phyloP scores from a whole-genome alignment of 345 rosid genomes.

The Eutrema japonicum region DNA sequence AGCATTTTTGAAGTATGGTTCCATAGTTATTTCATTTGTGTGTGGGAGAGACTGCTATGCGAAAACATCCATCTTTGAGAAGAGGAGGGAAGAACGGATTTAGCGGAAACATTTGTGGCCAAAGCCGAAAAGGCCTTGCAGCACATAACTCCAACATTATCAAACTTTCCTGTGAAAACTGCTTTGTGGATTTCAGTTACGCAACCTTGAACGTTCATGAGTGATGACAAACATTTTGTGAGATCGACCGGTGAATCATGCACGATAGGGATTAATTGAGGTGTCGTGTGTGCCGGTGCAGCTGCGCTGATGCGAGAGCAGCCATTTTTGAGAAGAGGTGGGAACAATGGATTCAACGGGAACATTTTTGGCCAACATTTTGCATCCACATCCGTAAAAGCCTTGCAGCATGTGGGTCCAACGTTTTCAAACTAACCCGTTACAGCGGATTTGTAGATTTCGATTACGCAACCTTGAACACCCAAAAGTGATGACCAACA shows the following conservation, averaged over 20 bases:
- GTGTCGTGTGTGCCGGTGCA: not conserved
- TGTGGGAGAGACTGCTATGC: no score
- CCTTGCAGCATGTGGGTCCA: slow-evolving; percentile 15
- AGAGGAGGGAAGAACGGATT: not conserved
- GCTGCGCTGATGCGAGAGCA: not conserved
- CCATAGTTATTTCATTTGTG: not conserved
- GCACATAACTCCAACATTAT: not conserved
- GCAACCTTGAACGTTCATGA: not conserved
- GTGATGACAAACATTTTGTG: slow-evolving; percentile 20
- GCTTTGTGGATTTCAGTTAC: slow-evolving; percentile 14
- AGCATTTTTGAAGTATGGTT: no score
- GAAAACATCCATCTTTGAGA: not conserved
- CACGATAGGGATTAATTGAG: not conserved
- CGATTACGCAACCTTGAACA: not conserved
- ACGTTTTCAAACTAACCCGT: slow-evolving; percentile 19
- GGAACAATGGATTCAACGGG: slow-evolving; percentile 19
- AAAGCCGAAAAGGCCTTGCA: not conserved
- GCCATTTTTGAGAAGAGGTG: slow-evolving; percentile 12
- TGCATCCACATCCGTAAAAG: slow-evolving; percentile 8
- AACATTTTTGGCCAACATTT: slow-evolving; percentile 18
- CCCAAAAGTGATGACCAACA: slow-evolving; percentile 1
- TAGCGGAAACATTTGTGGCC: not conserved
- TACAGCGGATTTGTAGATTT: slow-evolving; percentile 8
- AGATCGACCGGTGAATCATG: not conserved
- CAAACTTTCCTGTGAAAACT: not conserved